These are phyloP conservation scores for Naegleria gruberi DNA, from an alignment of 208 protist genomes.

Conservation along the genomic window DNA sequence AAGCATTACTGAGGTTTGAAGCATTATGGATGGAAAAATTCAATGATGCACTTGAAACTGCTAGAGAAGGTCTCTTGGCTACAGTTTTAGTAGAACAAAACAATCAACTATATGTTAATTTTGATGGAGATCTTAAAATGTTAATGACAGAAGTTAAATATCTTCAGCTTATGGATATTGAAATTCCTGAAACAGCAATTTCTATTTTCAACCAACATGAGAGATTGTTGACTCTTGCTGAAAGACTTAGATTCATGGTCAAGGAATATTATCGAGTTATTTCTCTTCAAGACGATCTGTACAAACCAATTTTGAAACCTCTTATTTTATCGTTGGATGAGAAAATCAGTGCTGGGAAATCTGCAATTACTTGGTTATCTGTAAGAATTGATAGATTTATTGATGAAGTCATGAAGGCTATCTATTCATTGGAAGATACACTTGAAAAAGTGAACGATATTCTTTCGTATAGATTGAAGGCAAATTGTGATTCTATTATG, in stretches of 20 bases:
- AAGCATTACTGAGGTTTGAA: constrained; percentile 49
- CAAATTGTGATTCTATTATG: constrained; percentile 33
- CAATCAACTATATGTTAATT: constrained; percentile 54
- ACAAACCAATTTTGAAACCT: constrained; percentile 41
- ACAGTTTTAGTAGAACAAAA: constrained; percentile 51
- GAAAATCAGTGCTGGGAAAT: constrained; percentile 45
- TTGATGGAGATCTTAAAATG: constrained; percentile 52
- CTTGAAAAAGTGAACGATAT: constrained; percentile 48
- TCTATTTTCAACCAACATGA: constrained; percentile 51
- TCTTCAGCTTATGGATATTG: constrained; percentile 41
- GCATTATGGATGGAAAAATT: constrained; percentile 41
- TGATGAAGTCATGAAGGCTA: background rate
- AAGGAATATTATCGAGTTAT: constrained; percentile 45
- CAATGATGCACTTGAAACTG: constrained; percentile 39
- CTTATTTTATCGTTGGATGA: constrained; percentile 40
- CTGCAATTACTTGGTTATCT: constrained; percentile 51
- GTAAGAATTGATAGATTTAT: constrained; percentile 54
- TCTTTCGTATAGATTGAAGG: constrained; percentile 44
- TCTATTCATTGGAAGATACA: constrained; percentile 41
- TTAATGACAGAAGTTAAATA: constrained; percentile 54
- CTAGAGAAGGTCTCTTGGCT: constrained; percentile 42
- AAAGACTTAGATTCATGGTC: constrained; percentile 49
- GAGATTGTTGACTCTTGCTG: constrained; percentile 40
- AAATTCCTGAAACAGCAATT: constrained; percentile 43
- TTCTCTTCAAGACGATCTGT: constrained; percentile 27